Percentiles rank a stretch among this genome's conserved stretches.
phyloP scores from a whole-genome alignment of 176 grass and related monocot genomes.

The Lolium rigidum region DNA sequence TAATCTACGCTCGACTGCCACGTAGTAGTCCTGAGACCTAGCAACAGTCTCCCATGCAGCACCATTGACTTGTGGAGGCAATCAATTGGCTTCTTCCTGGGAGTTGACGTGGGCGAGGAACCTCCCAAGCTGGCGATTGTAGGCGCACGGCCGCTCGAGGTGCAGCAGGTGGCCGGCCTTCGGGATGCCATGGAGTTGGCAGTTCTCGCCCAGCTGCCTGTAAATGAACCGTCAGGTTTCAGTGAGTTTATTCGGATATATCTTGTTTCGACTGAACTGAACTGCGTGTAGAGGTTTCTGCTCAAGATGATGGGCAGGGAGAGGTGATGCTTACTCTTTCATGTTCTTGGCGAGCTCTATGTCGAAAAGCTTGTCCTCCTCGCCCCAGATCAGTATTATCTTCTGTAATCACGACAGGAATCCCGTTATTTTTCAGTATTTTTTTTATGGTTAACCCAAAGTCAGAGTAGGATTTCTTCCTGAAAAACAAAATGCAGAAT shows the following conservation, averaged over 20 bases:
- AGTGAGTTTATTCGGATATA: not conserved
- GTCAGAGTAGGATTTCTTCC: not conserved
- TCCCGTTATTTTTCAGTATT: not conserved
- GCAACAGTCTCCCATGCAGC: not conserved
- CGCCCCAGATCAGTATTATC: conserved; percentile 91
- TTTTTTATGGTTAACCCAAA: not conserved
- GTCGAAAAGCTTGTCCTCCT: conserved; percentile 87
- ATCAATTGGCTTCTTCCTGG: not conserved
- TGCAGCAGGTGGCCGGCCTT: conserved; percentile 89
- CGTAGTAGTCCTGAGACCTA: not conserved
- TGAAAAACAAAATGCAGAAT: too few species aligned
- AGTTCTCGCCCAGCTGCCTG: conserved; percentile 84
- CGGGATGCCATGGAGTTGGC: conserved; percentile 63
- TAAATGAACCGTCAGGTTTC: not conserved
- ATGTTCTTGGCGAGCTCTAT: conserved; percentile 87
- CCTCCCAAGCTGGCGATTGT: conserved; percentile 72
- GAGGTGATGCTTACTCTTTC: conserved; percentile 63
- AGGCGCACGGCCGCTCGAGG: conserved; percentile 79
- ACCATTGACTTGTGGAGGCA: not conserved
- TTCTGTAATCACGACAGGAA: conserved; percentile 57
- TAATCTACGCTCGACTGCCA: not conserved
- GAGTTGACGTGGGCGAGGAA: conserved; percentile 68
- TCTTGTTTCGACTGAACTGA: not conserved
- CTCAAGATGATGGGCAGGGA: too few species aligned
- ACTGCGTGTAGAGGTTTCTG: not conserved